Base-by-base conservation (phyloP, 306 rosid species). In the Trichosanthes truncata region DNA sequence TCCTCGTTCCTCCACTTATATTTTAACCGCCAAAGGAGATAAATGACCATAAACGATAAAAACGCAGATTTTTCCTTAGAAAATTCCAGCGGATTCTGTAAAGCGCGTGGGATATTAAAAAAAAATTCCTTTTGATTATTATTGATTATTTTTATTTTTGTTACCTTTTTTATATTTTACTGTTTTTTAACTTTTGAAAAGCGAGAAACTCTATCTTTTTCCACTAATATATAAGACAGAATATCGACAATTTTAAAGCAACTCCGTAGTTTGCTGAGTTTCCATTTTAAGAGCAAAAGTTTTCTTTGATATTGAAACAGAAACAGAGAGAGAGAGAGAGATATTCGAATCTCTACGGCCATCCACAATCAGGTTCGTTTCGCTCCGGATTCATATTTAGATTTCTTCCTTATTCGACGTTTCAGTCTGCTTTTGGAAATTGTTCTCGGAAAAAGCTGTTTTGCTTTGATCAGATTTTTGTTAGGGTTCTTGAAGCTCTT, bases 21-120 rank as follows among this genome's bases (percentile, higher is more conserved):
- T 81, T 84, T 88, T 88, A 91, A 91, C 97, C 85, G 92, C 96
- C 87, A 78, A 65, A 15, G 60, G 18, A 78, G 74, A 33, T 29
- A 49, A 80, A 63, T 52, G 35, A 60, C 40, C 40, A n/a, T 23
- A 38, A 49, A 53, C 11, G 78, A 63, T 11, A 41, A 15, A 3
- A 13, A 31, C 62, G 55, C 2, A 73, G 49, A 71, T 40, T 1
- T 74, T 79, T 86, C 36, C 79, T 1, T 41, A 13, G 97, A 93
- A 89, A 20, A 4, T 91, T 91, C 93, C 76, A 80, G 89, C 79
- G 79, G 61, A 79, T 82, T 90, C 89, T 40, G 71, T 73, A 76
- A 86, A 84, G 9, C 57, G 77, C 55, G 77, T 71, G 57, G 31
- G 51, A n/a, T 4, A 25, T 6, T 5, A 15, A 15, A 17, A 62